phyloP scores from a whole-genome alignment of 2,329 filamentous ascomycete species.

The Fusarium odoratissimum region DNA sequence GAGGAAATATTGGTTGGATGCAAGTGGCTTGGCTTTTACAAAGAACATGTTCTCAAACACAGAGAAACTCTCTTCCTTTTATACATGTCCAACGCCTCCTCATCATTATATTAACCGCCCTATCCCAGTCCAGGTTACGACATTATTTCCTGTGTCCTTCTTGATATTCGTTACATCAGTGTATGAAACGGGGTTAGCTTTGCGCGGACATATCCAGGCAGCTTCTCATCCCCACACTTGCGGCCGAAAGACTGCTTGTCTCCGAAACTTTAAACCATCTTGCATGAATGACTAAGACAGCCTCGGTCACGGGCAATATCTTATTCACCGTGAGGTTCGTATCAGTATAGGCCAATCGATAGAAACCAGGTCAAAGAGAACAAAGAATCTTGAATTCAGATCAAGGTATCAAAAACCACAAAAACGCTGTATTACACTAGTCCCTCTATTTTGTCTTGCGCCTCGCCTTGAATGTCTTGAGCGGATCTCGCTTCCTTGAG shows the following conservation, averaged over 20 bases:
- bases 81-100: background rate
- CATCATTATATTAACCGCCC: background rate
- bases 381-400: constrained; percentile 13
- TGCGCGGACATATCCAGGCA: background rate
- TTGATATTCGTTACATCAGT: background rate
- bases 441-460: constrained; percentile 55
- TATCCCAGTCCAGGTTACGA: background rate
- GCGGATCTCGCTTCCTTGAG: constrained; percentile 80
- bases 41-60: background rate
- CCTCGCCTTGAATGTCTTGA: constrained; percentile 86
- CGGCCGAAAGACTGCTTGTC: constrained; percentile 29
- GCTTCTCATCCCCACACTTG: background rate
- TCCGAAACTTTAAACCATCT: constrained; percentile 4
- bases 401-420: constrained; percentile 35
- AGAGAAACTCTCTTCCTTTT: background rate
- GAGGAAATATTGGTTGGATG: background rate
- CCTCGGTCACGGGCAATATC: background rate
- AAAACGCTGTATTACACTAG: constrained; percentile 28
- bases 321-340: too few species aligned
- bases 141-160: background rate
- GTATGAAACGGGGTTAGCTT: background rate
- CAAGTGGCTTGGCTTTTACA: background rate
- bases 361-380: background rate
- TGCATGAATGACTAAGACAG: constrained; percentile 40
- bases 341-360: background rate